Base-by-base conservation (phyloP, 345 rosid species). In the Eucalyptus curtisii region DNA sequence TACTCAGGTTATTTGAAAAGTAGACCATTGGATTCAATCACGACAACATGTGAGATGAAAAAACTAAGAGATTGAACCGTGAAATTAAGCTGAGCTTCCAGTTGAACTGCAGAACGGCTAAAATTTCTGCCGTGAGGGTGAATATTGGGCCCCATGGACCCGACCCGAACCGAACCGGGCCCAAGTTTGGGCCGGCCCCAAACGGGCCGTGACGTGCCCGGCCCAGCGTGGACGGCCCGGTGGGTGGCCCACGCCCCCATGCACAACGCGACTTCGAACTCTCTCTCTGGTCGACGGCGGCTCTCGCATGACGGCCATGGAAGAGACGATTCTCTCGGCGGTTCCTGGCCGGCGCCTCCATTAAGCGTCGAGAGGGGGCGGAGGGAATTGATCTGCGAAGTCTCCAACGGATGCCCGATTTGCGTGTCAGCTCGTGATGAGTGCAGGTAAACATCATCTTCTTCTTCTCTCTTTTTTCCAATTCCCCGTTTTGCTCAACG, bases 401-500 rank as follows among this genome's bases (percentile, higher is more conserved):
- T 71, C 0, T 20, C 8, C 25, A 19, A 24, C 61, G 61, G 61
- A 24, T 55, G 45, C 81, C 81, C 40, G 22, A n/a, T 86, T 86
- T 24, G 49, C 47, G 48, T 10, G 3, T n/a, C 10, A 33, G 40
- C 25, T 50, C 31, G 37, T 40, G n/a, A 87, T 87, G 89, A 87
- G 87, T 86, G 59, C 87, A 27, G 87, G 89, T 90, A 5, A 0
- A 25, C 0, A 47, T 66, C 76, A 31, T 31, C 79, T 66, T 8
- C 42, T 66, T 31, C 24, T 68, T 30, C 68, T 3, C 42, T 31
- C 20, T 31, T 4, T 8, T 31, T 52, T 52, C 25, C 22, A 31
- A 4, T 4, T 17, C 79, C 79, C 42, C 0, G 42, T 68, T 31
- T 31, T 1, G 12, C 40, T 68, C 2, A 31, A 0, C 42, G 30